Percentiles rank a stretch among this genome's conserved stretches.
Conservation (phyloP, 371 early-diverging fungal species). For the Mortierella sp. region DNA sequence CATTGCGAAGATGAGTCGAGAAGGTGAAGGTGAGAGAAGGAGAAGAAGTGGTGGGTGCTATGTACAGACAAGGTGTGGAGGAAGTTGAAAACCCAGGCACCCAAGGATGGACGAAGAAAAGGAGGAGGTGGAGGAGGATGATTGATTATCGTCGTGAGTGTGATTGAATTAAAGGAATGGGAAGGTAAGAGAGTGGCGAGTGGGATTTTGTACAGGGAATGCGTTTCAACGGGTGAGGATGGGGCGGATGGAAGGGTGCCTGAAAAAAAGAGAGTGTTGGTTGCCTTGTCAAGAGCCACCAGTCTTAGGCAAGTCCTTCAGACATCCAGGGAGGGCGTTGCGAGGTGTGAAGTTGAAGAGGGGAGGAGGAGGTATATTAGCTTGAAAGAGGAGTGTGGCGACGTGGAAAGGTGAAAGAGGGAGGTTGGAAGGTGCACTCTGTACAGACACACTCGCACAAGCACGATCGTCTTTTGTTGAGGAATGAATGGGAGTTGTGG, state of each 20-base stretch:
- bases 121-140: neutral
- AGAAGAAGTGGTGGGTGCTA: neutral
- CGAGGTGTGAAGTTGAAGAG: neutral
- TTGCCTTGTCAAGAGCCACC: slow-evolving; percentile 12
- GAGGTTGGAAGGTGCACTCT: too few relatives aligned
- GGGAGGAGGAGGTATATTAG: neutral
- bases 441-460: too few relatives aligned
- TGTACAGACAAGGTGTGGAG: neutral
- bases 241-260: neutral
- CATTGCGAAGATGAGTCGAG: too few relatives aligned
- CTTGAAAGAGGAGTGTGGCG: too few relatives aligned
- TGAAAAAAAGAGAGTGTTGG: neutral
- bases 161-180: neutral
- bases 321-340: neutral
- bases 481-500: neutral
- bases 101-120: neutral
- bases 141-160: neutral
- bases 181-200: too few relatives aligned
- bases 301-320: neutral
- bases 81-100: neutral
- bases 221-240: neutral
- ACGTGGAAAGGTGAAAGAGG: too few relatives aligned
- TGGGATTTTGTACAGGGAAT: neutral
- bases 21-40: neutral
- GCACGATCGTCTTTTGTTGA: neutral